Evolutionary conservation across 1,284 basidiomycete genomes (phyloP), one percentile per base, ranked within the genome.

Genomic region (Salmacisia buchloeana): DNA sequence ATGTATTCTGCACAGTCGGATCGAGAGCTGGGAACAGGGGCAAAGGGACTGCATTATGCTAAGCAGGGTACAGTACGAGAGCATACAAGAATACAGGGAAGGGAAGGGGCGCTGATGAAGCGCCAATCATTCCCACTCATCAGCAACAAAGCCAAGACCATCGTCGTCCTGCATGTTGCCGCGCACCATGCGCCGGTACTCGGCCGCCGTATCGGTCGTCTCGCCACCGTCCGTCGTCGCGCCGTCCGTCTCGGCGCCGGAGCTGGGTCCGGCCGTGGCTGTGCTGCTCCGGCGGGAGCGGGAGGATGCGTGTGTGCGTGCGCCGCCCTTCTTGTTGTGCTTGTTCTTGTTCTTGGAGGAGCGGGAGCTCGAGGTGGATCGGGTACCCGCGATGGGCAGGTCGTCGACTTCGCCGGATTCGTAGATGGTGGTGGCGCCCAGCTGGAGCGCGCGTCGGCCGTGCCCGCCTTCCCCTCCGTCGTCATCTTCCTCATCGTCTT

Each of bases 251-350:
- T 54, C 49, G 29, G 49, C 49, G 15, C 49, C 49, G 15, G 29
- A 33, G 29, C 49, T 54, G 7, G 18, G 18, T 4, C 46, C 23
- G 29, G 23, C 46, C n/a, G n/a, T n/a, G 46, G 23, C 46, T 3
- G 46, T 52, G 46, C 46, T 52, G 27, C 46, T 52, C 49, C 49
- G 31, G 29, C 49, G 27, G 9, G 49, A 54, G 13, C 49, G 49
- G 10, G 49, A 54, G 41, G 18, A 21, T 1, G 1, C 41, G 18
- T 43, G 41, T 6, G 41, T n/a, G 10, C 41, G 41, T 7, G 18
- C 35, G 15, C 35, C 35, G n/a, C n/a, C n/a, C n/a, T n/a, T n/a
- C n/a, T n/a, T n/a, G n/a, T n/a, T n/a, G n/a, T n/a, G n/a, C n/a
- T n/a, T n/a, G n/a, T n/a, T n/a, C n/a, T n/a, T n/a, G n/a, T n/a